These are phyloP conservation scores for Dorcoceras hygrometricum DNA, from an alignment of 257 asterid species.

Conservation along the genomic window DNA sequence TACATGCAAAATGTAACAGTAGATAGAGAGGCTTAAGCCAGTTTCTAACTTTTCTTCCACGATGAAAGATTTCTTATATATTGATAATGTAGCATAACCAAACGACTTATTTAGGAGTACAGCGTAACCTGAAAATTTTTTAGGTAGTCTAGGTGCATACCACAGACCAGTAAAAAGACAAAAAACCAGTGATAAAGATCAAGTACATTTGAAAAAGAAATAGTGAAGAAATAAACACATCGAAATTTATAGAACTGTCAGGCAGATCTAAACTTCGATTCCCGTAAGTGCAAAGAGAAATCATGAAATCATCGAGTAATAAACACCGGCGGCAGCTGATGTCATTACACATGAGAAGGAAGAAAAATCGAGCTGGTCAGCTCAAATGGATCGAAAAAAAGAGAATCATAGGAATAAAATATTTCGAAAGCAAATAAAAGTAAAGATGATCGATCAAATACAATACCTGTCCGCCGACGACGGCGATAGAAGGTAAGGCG, in stretches of 20 bases:
- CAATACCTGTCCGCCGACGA: conserved; percentile 96
- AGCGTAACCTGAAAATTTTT: neutral
- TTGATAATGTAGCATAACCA: too few relatives aligned
- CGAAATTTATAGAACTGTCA: conserved; percentile 6
- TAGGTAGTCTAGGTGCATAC: neutral
- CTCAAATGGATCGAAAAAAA: conserved; percentile 24
- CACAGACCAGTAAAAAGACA: neutral
- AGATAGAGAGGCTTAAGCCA: neutral
- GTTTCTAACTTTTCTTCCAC: neutral
- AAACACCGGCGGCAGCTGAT: conserved; percentile 18
- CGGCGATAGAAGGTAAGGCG: conserved; percentile 92
- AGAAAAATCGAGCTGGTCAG: neutral
- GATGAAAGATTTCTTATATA: neutral
- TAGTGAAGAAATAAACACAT: conserved; percentile 2
- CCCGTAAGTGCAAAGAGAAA: conserved; percentile 20
- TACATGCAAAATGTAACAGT: neutral
- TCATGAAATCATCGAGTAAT: conserved; percentile 1
- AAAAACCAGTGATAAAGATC: neutral
- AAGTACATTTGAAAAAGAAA: neutral
- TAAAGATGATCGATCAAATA: conserved; percentile 20
- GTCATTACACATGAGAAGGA: neutral
- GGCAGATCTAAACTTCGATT: conserved; percentile 27
- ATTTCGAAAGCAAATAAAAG: neutral
- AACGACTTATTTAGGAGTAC: neutral
- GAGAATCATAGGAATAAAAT: neutral